Evolutionary conservation across 768 basidiomycete species (phyloP), one percentile per base, ranked within the genome.

Genomic region (Psilocybe tampanensis): DNA sequence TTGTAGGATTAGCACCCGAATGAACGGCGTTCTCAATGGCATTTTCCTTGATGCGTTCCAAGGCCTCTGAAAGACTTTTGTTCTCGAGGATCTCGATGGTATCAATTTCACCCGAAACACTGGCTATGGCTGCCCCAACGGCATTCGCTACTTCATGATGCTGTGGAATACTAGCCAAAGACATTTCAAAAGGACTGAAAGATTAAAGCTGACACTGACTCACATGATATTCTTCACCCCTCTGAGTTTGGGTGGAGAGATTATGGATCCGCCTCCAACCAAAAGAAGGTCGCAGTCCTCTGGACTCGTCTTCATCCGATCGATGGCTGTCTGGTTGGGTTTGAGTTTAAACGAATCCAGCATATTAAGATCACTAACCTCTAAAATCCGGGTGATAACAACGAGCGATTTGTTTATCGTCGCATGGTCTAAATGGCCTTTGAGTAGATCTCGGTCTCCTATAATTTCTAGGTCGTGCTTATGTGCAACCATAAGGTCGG

Each of bases 201-300:
- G 2, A 18, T 3, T 39, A 5, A 23, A 7, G 7, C 17, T n/a
- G 8, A n/a, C n/a, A 22, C 1, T 3, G 23, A 50, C 64, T n/a
- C 49, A 70, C 72, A 70, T 67, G 39, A 74, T 68, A 26, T 65
- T 74, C 49, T 74, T 76, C 5, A 86, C 79, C 8, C 87, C 87
- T 29, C 66, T 70, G 0, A 89, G 74, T 12, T 69, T 49, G 8
- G 76, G 68, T 0, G 87, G 85, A 9, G 80, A 75, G 32, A 89
- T 74, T 61, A 88, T 81, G 0, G 83, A 81, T 4, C 87, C 86
- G 15, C 87, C 87, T 21, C 87, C 87, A 34, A 88, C 87, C 1
- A 89, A 76, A 24, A 86, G 76, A 11, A 87, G 75, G 22, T 84
- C 80, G 43, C 80, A 75, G 63, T 83, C 80, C 22, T 79, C 78